Evolutionary conservation across 1,139 yeast genomes (phyloP).

Genomic region (Yamadazyma triangularis): DNA sequence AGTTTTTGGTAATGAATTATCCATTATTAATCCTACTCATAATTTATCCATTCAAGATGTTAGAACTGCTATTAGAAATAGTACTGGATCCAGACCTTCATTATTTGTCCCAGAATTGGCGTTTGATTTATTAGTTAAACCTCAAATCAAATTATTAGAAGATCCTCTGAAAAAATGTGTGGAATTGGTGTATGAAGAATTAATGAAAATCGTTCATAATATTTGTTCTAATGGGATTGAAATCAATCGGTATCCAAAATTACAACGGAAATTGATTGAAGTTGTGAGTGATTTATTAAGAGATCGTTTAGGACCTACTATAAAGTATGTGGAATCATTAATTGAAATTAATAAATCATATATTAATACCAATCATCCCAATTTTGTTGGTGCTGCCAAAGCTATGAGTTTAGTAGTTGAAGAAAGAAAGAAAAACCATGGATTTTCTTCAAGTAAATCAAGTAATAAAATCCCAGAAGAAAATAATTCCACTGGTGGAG

Average conservation of each 20-base stretch:
- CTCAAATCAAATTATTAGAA: constrained; percentile 83
- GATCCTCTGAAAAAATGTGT: constrained; percentile 93
- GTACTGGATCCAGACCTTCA: constrained; percentile 97
- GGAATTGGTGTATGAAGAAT: constrained; percentile 92
- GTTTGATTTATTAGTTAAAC: constrained; percentile 90
- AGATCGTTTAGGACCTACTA: constrained; percentile 92
- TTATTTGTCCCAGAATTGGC: constrained; percentile 96
- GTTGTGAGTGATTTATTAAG: constrained; percentile 87
- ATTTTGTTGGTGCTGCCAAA: constrained; percentile 91
- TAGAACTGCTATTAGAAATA: constrained; percentile 92
- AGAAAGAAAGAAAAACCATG: constrained; percentile 60
- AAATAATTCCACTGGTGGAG: constrained; percentile 1
- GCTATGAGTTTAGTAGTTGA: constrained; percentile 91
- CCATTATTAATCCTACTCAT: constrained; percentile 78
- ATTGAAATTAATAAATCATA: constrained; percentile 94
- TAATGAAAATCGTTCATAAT: constrained; percentile 90
- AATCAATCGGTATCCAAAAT: constrained; percentile 81
- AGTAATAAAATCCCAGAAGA: too few relatives aligned
- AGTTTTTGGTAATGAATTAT: constrained; percentile 77
- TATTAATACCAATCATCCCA: constrained; percentile 96
- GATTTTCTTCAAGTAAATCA: too few relatives aligned
- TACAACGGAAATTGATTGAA: constrained; percentile 86
- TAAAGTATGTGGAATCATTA: constrained; percentile 85
- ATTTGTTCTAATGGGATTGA: constrained; percentile 75
- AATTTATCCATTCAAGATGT: constrained; percentile 79